Evolutionary conservation across 2,329 filamentous ascomycete genomes (phyloP), one percentile per base, ranked within the genome.

Genomic region (Aspergillus alliaceus): DNA sequence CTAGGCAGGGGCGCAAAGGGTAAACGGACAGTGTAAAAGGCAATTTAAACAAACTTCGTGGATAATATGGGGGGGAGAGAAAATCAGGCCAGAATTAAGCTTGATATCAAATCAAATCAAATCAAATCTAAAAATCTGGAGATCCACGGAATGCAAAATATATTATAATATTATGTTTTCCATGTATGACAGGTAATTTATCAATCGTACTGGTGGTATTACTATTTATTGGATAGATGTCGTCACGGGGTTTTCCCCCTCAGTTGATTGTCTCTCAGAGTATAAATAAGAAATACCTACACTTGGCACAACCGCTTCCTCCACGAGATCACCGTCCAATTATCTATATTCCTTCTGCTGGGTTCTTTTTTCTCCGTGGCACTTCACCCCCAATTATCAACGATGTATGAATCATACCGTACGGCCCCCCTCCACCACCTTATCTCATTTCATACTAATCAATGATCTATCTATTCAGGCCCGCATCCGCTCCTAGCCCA

Each of bases 401-500:
- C 37, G 50, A 79, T 79, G 77, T 79, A 79, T 58, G 77, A 79
- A 61, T 76, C 76, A 20, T 74, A 76, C 59, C 71, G 77, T 79
- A 60, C 60, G 77, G 73, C 20, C 52, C 34, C 29, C 32, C 22
- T 37, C 20, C 8, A 2, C 31, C 22, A 15, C 32, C 22, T 32
- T 22, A 25, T 24, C 34, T 35, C n/a, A 35, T n/a, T 34, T n/a
- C 29, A 39, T 37, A 18, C 49, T 37, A 24, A 57, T n/a, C 44
- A 20, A 51, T 58, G 44, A 60, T 46, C 24, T 20, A 35, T 29
- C 18, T 22, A 22, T 6, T 12, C 61, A 91, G 89, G 84, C 64
- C 87, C 91, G 15, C 92, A 97, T 77, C 90, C 89, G 15, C 86
- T 97, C 63, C 86, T 99, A 47, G 90, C 93, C 64, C 95, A 99